phyloP scores from a whole-genome alignment of 257 asterid species.

The Oldenlandia corymbosa region DNA sequence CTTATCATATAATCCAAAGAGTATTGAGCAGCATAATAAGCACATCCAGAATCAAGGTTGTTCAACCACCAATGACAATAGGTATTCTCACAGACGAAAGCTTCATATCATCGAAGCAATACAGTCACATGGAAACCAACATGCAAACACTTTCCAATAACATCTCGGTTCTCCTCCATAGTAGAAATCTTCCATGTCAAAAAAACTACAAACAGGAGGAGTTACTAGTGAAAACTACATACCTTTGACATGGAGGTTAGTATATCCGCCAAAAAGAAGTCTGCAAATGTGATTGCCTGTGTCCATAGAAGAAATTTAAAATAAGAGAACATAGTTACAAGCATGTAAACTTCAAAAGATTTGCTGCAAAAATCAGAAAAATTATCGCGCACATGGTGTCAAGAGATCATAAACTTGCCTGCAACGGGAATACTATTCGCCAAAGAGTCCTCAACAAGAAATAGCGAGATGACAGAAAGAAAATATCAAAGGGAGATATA shows the following conservation, averaged over 20 bases:
- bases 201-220: not conserved
- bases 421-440: slow-evolving; percentile 82
- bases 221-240: slow-evolving; percentile 20
- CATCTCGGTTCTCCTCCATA: not conserved
- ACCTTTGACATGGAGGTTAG: slow-evolving; percentile 99
- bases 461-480: slow-evolving; percentile 84
- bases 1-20: not conserved
- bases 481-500: slow-evolving; percentile 90
- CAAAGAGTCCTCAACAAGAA: slow-evolving; percentile 83
- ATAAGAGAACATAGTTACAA: slow-evolving; percentile 18
- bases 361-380: too few species aligned
- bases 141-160: not conserved
- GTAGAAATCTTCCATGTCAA: not conserved
- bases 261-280: slow-evolving; percentile 95
- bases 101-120: not conserved
- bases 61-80: not conserved
- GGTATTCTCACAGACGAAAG: not conserved
- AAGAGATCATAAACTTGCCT: slow-evolving; percentile 53
- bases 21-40: too few species aligned
- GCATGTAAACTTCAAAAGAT: not conserved
- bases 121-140: not conserved
- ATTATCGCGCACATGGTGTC: not conserved
- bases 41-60: too few species aligned
- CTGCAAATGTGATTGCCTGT: slow-evolving; percentile 94
- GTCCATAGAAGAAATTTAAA: slow-evolving; percentile 19